These are phyloP conservation scores for Quercus lobata DNA, from an alignment of 331 rosid species.

Conservation along the genomic window DNA sequence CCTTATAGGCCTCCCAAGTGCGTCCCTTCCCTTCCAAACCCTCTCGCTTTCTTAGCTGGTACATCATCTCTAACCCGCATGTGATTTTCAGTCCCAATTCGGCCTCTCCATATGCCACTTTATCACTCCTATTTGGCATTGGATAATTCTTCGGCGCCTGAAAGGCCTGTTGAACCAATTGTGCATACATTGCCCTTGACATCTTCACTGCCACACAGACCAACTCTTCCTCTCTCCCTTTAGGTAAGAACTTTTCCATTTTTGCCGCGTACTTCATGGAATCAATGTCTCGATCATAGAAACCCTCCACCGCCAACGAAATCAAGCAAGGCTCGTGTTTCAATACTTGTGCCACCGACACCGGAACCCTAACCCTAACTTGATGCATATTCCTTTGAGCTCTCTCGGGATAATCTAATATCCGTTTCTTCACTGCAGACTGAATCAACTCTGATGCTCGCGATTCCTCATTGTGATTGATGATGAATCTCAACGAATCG, in stretches of 20 bases:
- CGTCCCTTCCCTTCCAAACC: slow-evolving; percentile 71
- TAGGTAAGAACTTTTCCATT: slow-evolving; percentile 69
- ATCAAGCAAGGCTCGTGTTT: slow-evolving; percentile 73
- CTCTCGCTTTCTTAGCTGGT: slow-evolving; percentile 68
- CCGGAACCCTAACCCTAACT: slow-evolving; percentile 80
- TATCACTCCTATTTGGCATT: slow-evolving; percentile 42
- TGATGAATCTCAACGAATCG: slow-evolving; percentile 55
- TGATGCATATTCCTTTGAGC: slow-evolving; percentile 54
- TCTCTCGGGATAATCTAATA: slow-evolving; percentile 63
- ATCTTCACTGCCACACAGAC: slow-evolving; percentile 55
- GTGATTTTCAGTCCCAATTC: slow-evolving; percentile 93
- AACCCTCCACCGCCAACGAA: slow-evolving; percentile 79
- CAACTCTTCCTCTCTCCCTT: slow-evolving; percentile 60
- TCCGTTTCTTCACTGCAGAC: slow-evolving; percentile 41
- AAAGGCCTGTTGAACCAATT: slow-evolving; percentile 76
- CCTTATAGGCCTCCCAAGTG: slow-evolving; percentile 68
- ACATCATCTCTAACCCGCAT: slow-evolving; percentile 94
- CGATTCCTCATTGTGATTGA: slow-evolving; percentile 27
- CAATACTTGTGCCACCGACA: slow-evolving; percentile 66
- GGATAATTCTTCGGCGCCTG: slow-evolving; percentile 85
- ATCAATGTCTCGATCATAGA: slow-evolving; percentile 87
- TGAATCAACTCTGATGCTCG: slow-evolving; percentile 60
- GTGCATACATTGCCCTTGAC: slow-evolving; percentile 97
- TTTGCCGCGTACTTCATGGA: slow-evolving; percentile 72
- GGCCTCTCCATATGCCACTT: slow-evolving; percentile 42